Base-by-base conservation (phyloP, 495 filamentous ascomycete species). In the Neurospora intermedia region DNA sequence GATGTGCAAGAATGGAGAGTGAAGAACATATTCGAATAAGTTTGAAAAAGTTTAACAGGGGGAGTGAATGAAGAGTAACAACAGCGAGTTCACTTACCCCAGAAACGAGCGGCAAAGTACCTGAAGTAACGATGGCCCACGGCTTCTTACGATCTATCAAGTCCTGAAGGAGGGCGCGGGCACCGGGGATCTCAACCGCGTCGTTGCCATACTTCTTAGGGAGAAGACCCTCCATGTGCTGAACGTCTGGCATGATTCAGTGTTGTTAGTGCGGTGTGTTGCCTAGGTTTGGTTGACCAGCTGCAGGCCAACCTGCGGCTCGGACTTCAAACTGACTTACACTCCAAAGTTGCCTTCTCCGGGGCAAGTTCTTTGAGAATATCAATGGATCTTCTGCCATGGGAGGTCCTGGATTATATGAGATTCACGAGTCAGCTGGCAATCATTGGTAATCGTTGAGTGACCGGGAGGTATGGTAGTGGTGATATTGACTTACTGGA, bases 121-220 rank as follows among this genome's bases (percentile, higher is more conserved):
- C 96, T 3, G 91, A 94, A 6, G 96, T 99, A 10, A 98, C 95
- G 73, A 99, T 95, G 35, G 92, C 91, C 96, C 96, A 99, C 66
- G 88, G 89, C 0, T 88, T 89, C 66, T 84, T 80, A 42, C 82
- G 75, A 0, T 73, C 71, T 42, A 83, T 85, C 31, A 89, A 76
- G 10, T 77, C 72, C 7, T 81, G 69, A 9, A 88, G 81, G 35
- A 89, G 82, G 23, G 81, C 40, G 38, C 86, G 79, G 9, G 82
- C 85, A 41, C 93, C 94, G 54, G 91, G 92, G 77, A 97, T 91
- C 81, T 97, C 94, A 71, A 90, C 85, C 43, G 93, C 94, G 79
- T 96, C 92, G 27, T 82, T 81, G 72, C 92, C 93, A 82, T 90
- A 92, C 48, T 89, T 83, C 76, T 89, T 86, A 0, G 95, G 95